Conservation (phyloP, 2,329 filamentous ascomycete genomes). For the Apiospora koreana region DNA sequence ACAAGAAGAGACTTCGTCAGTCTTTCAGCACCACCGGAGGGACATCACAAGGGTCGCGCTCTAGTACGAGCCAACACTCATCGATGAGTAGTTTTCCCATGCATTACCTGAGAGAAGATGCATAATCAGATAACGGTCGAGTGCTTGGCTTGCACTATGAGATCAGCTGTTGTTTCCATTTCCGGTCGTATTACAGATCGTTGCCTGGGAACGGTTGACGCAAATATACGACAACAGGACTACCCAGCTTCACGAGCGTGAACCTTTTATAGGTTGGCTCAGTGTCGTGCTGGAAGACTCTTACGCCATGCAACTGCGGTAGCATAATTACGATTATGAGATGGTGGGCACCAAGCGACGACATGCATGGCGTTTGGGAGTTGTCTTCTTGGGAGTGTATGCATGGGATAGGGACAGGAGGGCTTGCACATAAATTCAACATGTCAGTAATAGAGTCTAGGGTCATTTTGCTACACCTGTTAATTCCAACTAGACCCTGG, state of each 20-base stretch:
- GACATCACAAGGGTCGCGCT: constrained; percentile 19
- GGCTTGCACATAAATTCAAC: neutral
- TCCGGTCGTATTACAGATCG: neutral
- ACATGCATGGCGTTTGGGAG: neutral
- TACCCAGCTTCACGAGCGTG: too few relatives aligned
- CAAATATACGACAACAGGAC: neutral
- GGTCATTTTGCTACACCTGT: neutral
- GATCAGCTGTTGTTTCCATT: too few relatives aligned
- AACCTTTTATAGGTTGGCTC: too few relatives aligned
- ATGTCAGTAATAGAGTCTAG: neutral
- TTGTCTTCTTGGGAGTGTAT: neutral
- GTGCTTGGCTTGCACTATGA: neutral
- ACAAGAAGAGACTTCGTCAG: constrained; percentile 10
- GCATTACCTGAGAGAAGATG: constrained; percentile 16
- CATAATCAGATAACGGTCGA: neutral
- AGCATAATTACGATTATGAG: neutral
- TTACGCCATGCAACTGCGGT: neutral
- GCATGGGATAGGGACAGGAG: neutral
- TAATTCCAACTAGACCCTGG: neutral
- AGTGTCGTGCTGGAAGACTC: too few relatives aligned
- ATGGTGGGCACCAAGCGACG: neutral
- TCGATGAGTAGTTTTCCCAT: constrained; percentile 23
- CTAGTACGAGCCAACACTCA: constrained; percentile 26
- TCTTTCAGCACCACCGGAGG: constrained; percentile 9
- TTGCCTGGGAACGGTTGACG: neutral